These are phyloP conservation scores for Beauveria sp. DNA, from an alignment of 2,329 filamentous ascomycete genomes.

Conservation along the genomic window DNA sequence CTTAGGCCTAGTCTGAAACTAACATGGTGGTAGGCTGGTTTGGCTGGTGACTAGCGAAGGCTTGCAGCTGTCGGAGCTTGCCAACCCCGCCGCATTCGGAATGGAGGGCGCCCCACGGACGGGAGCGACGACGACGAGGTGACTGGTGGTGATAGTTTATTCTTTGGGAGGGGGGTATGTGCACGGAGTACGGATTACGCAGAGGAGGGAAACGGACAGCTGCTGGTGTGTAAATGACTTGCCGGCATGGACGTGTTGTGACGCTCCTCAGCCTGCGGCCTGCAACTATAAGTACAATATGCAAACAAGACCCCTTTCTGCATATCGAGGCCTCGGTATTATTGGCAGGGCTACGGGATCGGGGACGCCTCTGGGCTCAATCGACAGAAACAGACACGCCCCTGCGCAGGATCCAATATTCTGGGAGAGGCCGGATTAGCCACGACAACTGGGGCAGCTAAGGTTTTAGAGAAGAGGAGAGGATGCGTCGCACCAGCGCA, in stretches of 20 bases:
- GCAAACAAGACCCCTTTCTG: neutral
- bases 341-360: neutral
- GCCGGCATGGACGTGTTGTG: neutral
- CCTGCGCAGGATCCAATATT: neutral
- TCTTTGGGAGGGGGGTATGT: neutral
- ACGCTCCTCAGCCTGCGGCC: neutral
- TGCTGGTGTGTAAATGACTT: neutral
- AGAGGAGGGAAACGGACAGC: neutral
- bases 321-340: neutral
- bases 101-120: conserved; percentile 9
- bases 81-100: conserved; percentile 15
- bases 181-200: neutral
- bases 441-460: neutral
- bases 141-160: neutral
- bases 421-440: neutral
- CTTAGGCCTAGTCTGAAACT: conserved; percentile 11
- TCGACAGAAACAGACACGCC: conserved; percentile 1
- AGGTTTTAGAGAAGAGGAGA: neutral
- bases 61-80: conserved; percentile 8
- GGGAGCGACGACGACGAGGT: neutral
- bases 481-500: neutral
- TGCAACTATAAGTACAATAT: neutral
- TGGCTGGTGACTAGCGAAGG: neutral
- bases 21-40: neutral
- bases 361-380: conserved; percentile 1